Percentiles rank a stretch among this genome's conserved stretches.
Conservation (phyloP, 305 asterid genomes). For the Salvia sclarea region DNA sequence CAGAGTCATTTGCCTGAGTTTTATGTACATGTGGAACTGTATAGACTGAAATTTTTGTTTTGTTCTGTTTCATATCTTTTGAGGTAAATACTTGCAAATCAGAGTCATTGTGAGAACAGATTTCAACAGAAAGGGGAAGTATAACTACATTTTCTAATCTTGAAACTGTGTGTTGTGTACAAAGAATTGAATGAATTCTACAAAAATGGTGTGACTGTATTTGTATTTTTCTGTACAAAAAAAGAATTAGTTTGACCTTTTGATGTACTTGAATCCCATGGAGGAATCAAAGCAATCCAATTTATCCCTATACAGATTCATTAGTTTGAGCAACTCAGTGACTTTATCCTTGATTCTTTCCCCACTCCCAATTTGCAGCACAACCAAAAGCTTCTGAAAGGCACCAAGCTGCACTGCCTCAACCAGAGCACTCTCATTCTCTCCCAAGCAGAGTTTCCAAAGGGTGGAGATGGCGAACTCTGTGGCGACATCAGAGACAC, state of each 20-base stretch:
- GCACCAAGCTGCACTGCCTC: constrained; percentile 74
- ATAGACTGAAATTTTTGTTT: neutral
- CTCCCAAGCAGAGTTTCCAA: constrained; percentile 59
- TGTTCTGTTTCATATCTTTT: constrained; percentile 9
- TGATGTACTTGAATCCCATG: constrained; percentile 60
- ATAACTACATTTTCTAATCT: neutral
- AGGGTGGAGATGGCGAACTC: constrained; percentile 52
- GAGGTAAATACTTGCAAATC: neutral
- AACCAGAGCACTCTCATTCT: constrained; percentile 39
- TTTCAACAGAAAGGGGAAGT: neutral
- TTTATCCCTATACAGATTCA: constrained; percentile 61
- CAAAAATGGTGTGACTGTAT: constrained; percentile 2
- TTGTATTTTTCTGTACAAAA: constrained; percentile 28
- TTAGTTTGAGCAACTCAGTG: constrained; percentile 67
- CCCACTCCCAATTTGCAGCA: constrained; percentile 73
- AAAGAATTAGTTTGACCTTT: constrained; percentile 43
- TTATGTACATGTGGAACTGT: constrained; percentile 13
- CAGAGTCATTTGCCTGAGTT: constrained; percentile 27
- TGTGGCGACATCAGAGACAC: constrained; percentile 64
- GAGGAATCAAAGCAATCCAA: constrained; percentile 70
- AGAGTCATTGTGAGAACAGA: neutral
- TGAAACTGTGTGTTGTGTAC: neutral
- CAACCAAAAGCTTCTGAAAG: constrained; percentile 77
- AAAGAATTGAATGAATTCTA: constrained; percentile 15
- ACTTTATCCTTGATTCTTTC: constrained; percentile 61